A percentile compares a stretch with the other conserved stretches of the same genome.
Evolutionary conservation across 2,329 filamentous ascomycete species (phyloP).

Genomic region (Colletotrichum tabaci): DNA sequence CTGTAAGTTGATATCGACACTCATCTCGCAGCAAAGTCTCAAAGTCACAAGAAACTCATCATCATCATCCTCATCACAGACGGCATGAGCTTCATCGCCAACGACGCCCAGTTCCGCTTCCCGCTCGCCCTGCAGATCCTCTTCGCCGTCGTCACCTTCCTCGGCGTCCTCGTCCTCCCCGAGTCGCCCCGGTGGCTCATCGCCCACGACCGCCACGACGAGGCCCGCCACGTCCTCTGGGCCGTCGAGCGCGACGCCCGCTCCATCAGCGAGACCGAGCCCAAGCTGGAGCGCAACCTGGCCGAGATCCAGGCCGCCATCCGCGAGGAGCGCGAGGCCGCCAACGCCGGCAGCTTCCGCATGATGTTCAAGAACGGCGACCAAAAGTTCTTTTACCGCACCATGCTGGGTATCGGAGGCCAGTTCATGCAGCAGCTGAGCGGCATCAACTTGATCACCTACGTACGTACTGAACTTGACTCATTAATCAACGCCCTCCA

Average conservation of each 20-base stretch:
- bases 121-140: slow-evolving; percentile 61
- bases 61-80: slow-evolving; percentile 33
- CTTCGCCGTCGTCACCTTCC: slow-evolving; percentile 55
- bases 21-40: too few species aligned
- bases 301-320: slow-evolving; percentile 57
- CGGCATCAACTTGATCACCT: slow-evolving; percentile 54
- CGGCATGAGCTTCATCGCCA: slow-evolving; percentile 54
- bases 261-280: slow-evolving; percentile 47
- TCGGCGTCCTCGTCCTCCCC: slow-evolving; percentile 53
- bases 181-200: slow-evolving; percentile 63
- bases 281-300: slow-evolving; percentile 48
- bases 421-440: slow-evolving; percentile 61
- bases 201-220: slow-evolving; percentile 63
- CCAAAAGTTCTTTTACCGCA: slow-evolving; percentile 58
- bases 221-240: slow-evolving; percentile 55
- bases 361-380: slow-evolving; percentile 58
- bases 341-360: slow-evolving; percentile 50
- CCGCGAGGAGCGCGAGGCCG: slow-evolving; percentile 57
- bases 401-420: slow-evolving; percentile 58
- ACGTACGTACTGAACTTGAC: background rate
- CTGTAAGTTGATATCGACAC: too few species aligned
- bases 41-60: too few species aligned
- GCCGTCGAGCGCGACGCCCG: slow-evolving; percentile 49
- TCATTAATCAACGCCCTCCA: fast-evolving
- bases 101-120: slow-evolving; percentile 59